Conservation (phyloP, 805 yeast genomes). For the Blastobotrys chiropterorum region DNA sequence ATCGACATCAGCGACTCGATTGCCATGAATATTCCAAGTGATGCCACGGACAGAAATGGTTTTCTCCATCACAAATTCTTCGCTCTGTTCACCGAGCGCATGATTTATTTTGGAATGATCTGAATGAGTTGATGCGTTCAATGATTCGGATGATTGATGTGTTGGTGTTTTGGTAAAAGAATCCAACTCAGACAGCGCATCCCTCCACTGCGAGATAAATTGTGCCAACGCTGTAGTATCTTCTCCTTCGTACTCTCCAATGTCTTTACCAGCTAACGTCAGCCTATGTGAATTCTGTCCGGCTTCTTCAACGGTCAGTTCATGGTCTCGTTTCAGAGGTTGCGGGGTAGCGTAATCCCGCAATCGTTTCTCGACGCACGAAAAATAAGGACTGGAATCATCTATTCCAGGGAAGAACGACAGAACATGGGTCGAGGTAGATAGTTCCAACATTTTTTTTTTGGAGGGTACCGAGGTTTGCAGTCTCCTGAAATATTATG, state of each 20-base stretch:
- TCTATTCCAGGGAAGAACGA: slow-evolving; percentile 8
- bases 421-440: slow-evolving; percentile 15
- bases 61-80: slow-evolving; percentile 14
- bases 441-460: slow-evolving; percentile 7
- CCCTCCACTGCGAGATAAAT: slow-evolving; percentile 28
- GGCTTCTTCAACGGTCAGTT: slow-evolving; percentile 1
- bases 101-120: too few relatives aligned
- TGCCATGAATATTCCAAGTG: slow-evolving; percentile 31
- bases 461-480: too few relatives aligned
- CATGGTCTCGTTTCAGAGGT: slow-evolving; percentile 3
- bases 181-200: slow-evolving; percentile 20
- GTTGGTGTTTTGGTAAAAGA: background rate
- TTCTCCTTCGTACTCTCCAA: slow-evolving; percentile 2
- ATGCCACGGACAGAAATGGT: slow-evolving; percentile 21
- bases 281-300: slow-evolving; percentile 2
- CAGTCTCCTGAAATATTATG: too few relatives aligned
- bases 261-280: slow-evolving; percentile 4
- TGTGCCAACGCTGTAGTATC: slow-evolving; percentile 19
- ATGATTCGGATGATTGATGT: too few relatives aligned
- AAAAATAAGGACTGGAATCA: slow-evolving; percentile 14
- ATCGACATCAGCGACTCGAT: slow-evolving; percentile 17
- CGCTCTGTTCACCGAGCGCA: background rate
- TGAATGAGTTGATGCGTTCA: slow-evolving; percentile 1
- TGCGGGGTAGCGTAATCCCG: slow-evolving; percentile 13
- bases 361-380: slow-evolving; percentile 9